Base-by-base conservation (phyloP, 2,329 filamentous ascomycete genomes). In the Cryphonectria carpinicola region DNA sequence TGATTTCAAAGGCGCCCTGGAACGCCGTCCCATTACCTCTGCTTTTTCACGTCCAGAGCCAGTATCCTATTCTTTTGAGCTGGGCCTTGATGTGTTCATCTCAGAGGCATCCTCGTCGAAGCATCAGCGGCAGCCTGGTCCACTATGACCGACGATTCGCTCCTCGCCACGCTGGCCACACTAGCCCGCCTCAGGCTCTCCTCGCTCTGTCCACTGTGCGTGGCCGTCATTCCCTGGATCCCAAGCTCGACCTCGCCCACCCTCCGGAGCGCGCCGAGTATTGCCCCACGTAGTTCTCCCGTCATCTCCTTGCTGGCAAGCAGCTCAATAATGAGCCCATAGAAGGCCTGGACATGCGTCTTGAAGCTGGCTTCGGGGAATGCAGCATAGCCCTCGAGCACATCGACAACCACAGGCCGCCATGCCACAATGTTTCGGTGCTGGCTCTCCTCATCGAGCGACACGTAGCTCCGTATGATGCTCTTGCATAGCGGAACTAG, bases 341-440 rank as follows among this genome's bases (percentile, higher is more conserved):
- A 97, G 80, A 99, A 98, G 4, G 90, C 90, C 62, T 88, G 85
- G 10, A 97, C 87, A 76, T 98, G 91, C 70, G 90, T 89, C 68
- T 88, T 88, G 76, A 99, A 99, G 60, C 93, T 93, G 35, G 90
- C 87, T 25, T 89, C 86, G 0, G 94, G 93, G 83, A 98, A 98
- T 8, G 89, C 91, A 0, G 91, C 90, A 79, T 95, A 98, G 1
- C 96, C 96, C 78, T 99, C 95, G 13, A 99, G 85, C 11, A 99
- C 96, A 78, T 97, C 96, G 25, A 99, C 94, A 1, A 99, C 96
- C 0, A 99, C 96, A 0, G 96, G 96, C 25, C 96, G 88, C 96
- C 96, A 99, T 0, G 97, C 97, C 37, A 97, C 89, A 69, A 99
- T 97, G 81, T 99, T 99, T 69, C 96, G 88, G 79, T 98, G 95